These are phyloP conservation scores for Pelagomonas calceolata DNA, from an alignment of 108 stramenopile genomes.

Conservation along the genomic window DNA sequence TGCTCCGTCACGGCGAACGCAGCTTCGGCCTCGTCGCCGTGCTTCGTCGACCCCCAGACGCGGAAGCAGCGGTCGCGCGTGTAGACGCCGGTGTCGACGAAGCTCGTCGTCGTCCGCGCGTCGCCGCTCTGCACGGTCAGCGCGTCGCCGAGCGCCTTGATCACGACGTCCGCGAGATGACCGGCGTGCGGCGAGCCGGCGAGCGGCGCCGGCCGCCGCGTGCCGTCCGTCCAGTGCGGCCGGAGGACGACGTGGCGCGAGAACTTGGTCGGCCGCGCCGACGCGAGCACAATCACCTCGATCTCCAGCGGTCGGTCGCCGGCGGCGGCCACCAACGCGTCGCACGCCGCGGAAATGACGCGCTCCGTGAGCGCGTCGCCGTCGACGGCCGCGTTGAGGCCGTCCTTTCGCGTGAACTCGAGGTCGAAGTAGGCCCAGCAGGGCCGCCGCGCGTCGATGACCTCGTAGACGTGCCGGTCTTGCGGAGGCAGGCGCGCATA, in stretches of 20 bases:
- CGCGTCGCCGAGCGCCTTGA: not conserved
- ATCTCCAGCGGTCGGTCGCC: not conserved
- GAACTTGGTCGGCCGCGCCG: not conserved
- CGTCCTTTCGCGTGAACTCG: not conserved
- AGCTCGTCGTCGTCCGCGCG: not conserved
- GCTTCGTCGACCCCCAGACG: not conserved
- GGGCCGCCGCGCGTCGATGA: not conserved
- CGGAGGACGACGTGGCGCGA: not conserved
- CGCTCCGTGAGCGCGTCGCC: not conserved
- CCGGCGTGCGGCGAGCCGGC: not conserved
- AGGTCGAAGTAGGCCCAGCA: slow-evolving; percentile 1
- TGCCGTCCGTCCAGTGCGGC: not conserved
- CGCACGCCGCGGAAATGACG: not conserved
- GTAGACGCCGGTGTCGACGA: not conserved
- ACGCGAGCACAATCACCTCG: not conserved
- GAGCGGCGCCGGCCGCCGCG: not conserved
- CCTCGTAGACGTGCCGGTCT: not conserved
- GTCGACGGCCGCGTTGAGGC: not conserved
- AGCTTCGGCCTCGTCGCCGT: too few species aligned
- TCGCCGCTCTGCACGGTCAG: not conserved
- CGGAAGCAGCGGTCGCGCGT: not conserved
- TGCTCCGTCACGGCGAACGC: too few species aligned
- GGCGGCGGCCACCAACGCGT: not conserved
- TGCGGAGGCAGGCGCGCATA: too few species aligned
- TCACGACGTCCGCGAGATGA: not conserved